Evolutionary conservation across 75 land plant species (phyloP).

Genomic region (Adiantum capillusveneris): DNA sequence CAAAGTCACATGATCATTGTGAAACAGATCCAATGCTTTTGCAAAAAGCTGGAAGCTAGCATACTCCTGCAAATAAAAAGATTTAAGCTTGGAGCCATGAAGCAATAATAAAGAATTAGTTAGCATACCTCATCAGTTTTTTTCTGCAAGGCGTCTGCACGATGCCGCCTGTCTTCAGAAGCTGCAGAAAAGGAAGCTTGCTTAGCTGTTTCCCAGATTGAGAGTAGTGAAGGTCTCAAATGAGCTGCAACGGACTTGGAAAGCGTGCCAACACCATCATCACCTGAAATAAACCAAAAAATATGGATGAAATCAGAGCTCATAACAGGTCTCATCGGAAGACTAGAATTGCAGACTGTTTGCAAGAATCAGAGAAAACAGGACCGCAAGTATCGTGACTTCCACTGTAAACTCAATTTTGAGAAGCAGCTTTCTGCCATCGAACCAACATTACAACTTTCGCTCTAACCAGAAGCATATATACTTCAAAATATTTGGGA

Average conservation of each 20-base stretch:
- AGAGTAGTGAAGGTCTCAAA: conserved; percentile 62
- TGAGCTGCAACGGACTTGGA: conserved; percentile 41
- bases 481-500: too few relatives aligned
- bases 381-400: too few relatives aligned
- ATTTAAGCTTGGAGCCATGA: background rate
- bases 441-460: too few relatives aligned
- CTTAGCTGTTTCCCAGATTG: conserved; percentile 49
- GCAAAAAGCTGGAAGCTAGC: conserved; percentile 81
- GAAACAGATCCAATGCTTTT: conserved; percentile 89
- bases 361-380: too few relatives aligned
- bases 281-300: conserved; percentile 20
- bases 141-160: conserved; percentile 69
- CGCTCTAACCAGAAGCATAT: too few relatives aligned
- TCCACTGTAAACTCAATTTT: too few relatives aligned
- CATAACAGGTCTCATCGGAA: too few relatives aligned
- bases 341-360: too few relatives aligned
- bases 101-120: background rate
- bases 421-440: too few relatives aligned
- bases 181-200: conserved; percentile 49
- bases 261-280: conserved; percentile 46
- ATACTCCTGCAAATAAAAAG: conserved; percentile 41
- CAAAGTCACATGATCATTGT: conserved; percentile 66
- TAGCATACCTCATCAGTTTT: conserved; percentile 74
- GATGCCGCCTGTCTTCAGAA: conserved; percentile 52
- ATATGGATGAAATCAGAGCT: too few relatives aligned